Conservation (phyloP, 2,329 filamentous ascomycete genomes). For the Orbilia quercus region DNA sequence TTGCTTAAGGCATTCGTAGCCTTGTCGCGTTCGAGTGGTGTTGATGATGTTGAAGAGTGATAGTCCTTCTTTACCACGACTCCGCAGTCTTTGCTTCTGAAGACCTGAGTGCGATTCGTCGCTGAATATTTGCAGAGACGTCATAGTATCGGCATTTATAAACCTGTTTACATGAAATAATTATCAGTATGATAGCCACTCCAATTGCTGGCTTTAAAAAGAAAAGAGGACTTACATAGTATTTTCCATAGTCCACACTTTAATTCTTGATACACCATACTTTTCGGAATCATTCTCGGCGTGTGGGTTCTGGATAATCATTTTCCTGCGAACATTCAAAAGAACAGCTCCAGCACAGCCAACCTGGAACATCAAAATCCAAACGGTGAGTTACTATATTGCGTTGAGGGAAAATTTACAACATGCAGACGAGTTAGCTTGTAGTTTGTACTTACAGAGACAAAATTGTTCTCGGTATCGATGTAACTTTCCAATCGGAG, state of each 20-base stretch:
- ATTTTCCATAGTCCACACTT: conserved; percentile 78
- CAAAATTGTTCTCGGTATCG: conserved; percentile 72
- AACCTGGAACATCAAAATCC: conserved; percentile 63
- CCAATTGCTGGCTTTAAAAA: not conserved
- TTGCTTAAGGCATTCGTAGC: conserved; percentile 77
- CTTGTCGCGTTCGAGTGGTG: conserved; percentile 75
- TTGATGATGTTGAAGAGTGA: conserved; percentile 71
- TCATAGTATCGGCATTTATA: conserved; percentile 80
- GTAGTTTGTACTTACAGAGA: conserved; percentile 69
- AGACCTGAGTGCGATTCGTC: conserved; percentile 84
- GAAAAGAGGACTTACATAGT: conserved; percentile 67
- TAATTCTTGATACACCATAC: conserved; percentile 73
- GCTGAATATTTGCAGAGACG: conserved; percentile 85
- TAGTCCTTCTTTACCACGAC: conserved; percentile 84
- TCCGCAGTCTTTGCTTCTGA: conserved; percentile 76
- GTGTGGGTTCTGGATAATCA: conserved; percentile 72
- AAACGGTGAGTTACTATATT: not conserved
- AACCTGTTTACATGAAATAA: conserved; percentile 71
- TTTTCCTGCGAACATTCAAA: conserved; percentile 78
- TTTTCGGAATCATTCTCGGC: conserved; percentile 69
- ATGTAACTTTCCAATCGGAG: conserved; percentile 73
- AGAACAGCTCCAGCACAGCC: conserved; percentile 89
- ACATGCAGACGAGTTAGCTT: no score
- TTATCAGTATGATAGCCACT: no score
- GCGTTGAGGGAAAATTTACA: conserved; percentile 64